These are phyloP conservation scores for Vicia villosa DNA, from an alignment of 306 rosid species.

Conservation along the genomic window DNA sequence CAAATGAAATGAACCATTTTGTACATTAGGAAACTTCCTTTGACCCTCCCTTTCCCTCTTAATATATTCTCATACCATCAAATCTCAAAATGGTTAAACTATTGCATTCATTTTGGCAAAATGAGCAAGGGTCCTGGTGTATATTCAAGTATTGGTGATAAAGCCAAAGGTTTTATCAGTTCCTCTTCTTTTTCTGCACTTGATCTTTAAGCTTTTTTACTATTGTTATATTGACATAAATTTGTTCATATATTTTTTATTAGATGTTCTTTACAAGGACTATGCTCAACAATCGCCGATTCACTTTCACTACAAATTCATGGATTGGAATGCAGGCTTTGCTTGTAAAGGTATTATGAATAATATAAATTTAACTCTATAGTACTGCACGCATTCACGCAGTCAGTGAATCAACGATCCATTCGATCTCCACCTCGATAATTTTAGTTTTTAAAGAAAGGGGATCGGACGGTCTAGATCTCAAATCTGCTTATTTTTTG, in stretches of 20 bases:
- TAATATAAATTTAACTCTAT: neutral
- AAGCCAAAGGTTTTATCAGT: constrained; percentile 62
- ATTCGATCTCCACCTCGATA: too few species aligned
- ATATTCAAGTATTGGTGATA: constrained; percentile 61
- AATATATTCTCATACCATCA: constrained; percentile 45
- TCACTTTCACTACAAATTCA: constrained; percentile 48
- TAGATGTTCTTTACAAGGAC: constrained; percentile 69
- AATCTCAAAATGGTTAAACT: constrained; percentile 39
- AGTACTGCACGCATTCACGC: neutral
- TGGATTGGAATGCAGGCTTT: constrained; percentile 60
- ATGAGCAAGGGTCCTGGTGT: constrained; percentile 55
- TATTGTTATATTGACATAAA: constrained; percentile 30
- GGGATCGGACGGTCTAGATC: neutral
- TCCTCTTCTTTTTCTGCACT: neutral
- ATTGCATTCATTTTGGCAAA: constrained; percentile 25
- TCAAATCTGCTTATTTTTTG: too few species aligned
- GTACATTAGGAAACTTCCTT: constrained; percentile 64
- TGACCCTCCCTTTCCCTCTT: constrained; percentile 35
- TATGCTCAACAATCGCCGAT: constrained; percentile 46
- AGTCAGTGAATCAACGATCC: neutral
- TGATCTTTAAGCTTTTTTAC: constrained; percentile 18
- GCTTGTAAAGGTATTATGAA: constrained; percentile 59
- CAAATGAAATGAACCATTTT: constrained; percentile 16
- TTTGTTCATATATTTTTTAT: constrained; percentile 28
- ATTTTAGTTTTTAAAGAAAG: too few species aligned